phyloP scores from a whole-genome alignment of 805 yeast genomes.

The Metschnikowia colocasiae region DNA sequence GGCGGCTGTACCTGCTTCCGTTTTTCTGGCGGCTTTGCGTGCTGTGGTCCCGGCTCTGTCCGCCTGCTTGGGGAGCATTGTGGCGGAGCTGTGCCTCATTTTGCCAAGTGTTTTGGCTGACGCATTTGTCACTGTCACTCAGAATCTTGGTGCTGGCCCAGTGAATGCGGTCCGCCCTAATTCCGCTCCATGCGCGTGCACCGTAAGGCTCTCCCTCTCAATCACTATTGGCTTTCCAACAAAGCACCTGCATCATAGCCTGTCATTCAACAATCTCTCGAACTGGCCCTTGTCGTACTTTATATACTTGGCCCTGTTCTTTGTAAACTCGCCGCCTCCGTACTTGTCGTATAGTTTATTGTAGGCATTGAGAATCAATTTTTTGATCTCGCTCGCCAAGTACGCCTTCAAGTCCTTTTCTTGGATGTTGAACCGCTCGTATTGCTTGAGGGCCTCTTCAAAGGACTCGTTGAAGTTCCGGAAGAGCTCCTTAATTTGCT shows the following conservation, averaged over 20 bases:
- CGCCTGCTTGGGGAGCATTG: background rate
- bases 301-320: constrained; percentile 66
- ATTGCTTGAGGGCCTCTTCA: constrained; percentile 68
- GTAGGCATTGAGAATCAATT: constrained; percentile 76
- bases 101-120: background rate
- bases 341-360: constrained; percentile 80
- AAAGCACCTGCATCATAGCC: constrained; percentile 7
- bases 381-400: constrained; percentile 67
- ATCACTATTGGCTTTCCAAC: background rate
- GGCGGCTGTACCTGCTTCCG: no score
- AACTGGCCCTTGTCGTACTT: constrained; percentile 54
- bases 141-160: background rate
- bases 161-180: background rate
- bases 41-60: background rate
- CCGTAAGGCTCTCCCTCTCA: background rate
- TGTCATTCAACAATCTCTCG: constrained; percentile 28
- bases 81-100: background rate
- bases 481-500: constrained; percentile 79
- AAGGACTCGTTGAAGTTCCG: constrained; percentile 76
- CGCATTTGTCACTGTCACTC: background rate
- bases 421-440: constrained; percentile 60
- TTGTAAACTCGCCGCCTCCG: constrained; percentile 63
- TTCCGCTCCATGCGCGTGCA: background rate
- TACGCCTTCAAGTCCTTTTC: constrained; percentile 63
- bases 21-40: no score